Conservation (phyloP, 768 basidiomycete species). For the Suillus clintonianus region DNA sequence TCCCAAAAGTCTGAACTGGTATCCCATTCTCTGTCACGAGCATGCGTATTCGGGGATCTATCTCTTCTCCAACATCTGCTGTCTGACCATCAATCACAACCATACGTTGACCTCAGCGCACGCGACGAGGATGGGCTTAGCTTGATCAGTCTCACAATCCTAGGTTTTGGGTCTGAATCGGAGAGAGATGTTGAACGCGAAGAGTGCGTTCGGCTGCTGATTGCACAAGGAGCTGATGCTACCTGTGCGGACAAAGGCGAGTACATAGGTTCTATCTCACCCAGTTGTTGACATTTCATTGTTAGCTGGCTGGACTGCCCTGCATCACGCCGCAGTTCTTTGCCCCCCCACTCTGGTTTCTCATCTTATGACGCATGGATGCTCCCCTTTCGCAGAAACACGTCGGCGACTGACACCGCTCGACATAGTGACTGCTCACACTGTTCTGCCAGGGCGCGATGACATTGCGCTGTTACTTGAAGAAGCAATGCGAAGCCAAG, state of each 20-base stretch:
- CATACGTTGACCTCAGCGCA: constrained; percentile 63
- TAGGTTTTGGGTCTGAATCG: constrained; percentile 79
- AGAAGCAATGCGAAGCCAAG: constrained; percentile 84
- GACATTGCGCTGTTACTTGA: constrained; percentile 87
- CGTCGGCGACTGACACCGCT: constrained; percentile 80
- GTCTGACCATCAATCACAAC: constrained; percentile 64
- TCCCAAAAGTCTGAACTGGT: constrained; percentile 71
- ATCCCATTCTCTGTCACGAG: constrained; percentile 70
- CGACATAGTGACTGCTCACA: constrained; percentile 87
- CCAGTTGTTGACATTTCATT: constrained; percentile 8
- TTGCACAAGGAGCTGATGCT: constrained; percentile 76
- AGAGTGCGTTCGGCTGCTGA: constrained; percentile 81
- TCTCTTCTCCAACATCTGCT: constrained; percentile 72
- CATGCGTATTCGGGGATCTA: constrained; percentile 79
- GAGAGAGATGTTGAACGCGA: constrained; percentile 89
- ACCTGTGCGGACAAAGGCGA: constrained; percentile 61
- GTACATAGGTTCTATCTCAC: constrained; percentile 19
- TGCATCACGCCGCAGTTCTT: constrained; percentile 88
- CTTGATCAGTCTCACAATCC: constrained; percentile 73
- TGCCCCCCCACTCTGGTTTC: constrained; percentile 91
- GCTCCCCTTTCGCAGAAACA: constrained; percentile 78
- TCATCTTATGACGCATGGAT: constrained; percentile 90
- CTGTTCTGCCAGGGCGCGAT: constrained; percentile 76
- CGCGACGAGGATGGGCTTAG: constrained; percentile 88
- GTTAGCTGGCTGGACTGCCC: constrained; percentile 90